These are phyloP conservation scores for Coemansia brasiliensis DNA, from an alignment of 192 early-diverging fungal species.

Conservation along the genomic window DNA sequence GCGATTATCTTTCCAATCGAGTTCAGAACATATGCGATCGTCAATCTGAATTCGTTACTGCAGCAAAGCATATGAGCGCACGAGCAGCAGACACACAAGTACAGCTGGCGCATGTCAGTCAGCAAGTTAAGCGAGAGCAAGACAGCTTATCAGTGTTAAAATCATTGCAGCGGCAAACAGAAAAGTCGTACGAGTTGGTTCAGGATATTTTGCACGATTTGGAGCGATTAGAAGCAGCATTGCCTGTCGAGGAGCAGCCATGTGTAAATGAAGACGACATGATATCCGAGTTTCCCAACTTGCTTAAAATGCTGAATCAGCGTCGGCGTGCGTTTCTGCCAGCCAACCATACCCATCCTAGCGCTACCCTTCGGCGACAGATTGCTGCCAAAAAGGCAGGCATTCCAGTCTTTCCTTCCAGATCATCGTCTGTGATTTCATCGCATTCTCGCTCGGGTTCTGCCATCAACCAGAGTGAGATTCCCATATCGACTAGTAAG, in stretches of 20 bases:
- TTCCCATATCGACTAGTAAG: conserved; percentile 4
- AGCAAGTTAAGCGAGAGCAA: conserved; percentile 38
- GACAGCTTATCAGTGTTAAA: conserved; percentile 32
- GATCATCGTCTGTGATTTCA: conserved; percentile 25
- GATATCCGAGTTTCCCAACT: conserved; percentile 16
- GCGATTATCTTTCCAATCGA: conserved; percentile 42
- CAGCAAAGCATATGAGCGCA: conserved; percentile 34
- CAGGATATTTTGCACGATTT: conserved; percentile 51
- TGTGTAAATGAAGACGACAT: conserved; percentile 15
- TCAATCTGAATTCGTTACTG: conserved; percentile 27
- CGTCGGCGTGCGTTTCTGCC: conserved; percentile 20
- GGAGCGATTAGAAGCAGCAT: conserved; percentile 41
- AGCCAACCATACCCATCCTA: conserved; percentile 19
- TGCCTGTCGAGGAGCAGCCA: conserved; percentile 23
- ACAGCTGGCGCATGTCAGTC: conserved; percentile 19
- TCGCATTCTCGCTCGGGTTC: conserved; percentile 15
- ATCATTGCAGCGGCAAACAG: conserved; percentile 45
- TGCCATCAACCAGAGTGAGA: background rate
- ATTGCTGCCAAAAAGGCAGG: conserved; percentile 30
- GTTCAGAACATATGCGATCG: conserved; percentile 41
- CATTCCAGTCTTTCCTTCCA: conserved; percentile 30
- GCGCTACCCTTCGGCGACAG: conserved; percentile 25
- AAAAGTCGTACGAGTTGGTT: conserved; percentile 52
- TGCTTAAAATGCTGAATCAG: conserved; percentile 23
- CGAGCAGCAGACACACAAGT: conserved; percentile 28